Conservation (phyloP, 1,284 basidiomycete genomes). For the Puccinia hordei region DNA sequence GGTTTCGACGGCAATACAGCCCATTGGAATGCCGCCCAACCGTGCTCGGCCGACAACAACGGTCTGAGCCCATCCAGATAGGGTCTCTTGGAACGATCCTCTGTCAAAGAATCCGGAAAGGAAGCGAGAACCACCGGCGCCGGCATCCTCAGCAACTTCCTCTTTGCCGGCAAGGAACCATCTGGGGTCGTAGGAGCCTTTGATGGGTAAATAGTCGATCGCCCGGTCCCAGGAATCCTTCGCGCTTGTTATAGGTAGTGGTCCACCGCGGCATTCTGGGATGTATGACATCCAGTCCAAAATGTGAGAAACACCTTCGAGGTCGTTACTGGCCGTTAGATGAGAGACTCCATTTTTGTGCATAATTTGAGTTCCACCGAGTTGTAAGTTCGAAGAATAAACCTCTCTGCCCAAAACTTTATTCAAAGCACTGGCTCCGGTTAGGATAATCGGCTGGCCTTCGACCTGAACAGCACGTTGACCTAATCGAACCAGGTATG, state of each 20-base stretch:
- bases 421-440: constrained; percentile 94
- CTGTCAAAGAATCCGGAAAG: constrained; percentile 93
- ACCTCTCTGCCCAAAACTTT: constrained; percentile 99
- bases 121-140: constrained; percentile 66
- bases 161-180: constrained; percentile 94
- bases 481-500: constrained; percentile 96
- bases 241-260: constrained; percentile 73
- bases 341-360: constrained; percentile 99
- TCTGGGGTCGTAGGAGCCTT: constrained; percentile 92
- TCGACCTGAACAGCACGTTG: constrained; percentile 98
- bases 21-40: constrained; percentile 93
- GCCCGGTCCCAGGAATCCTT: constrained; percentile 87
- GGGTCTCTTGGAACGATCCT: constrained; percentile 91
- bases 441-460: constrained; percentile 98
- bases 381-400: constrained; percentile 97
- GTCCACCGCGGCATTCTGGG: constrained; percentile 74
- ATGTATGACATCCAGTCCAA: constrained; percentile 94
- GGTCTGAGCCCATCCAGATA: constrained; percentile 97
- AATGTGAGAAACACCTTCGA: constrained; percentile 89
- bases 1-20: constrained; percentile 97
- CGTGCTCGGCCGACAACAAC: constrained; percentile 94
- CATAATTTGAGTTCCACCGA: constrained; percentile 97
- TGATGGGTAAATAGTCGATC: constrained; percentile 86
- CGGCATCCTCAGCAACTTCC: constrained; percentile 69
- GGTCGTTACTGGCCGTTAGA: constrained; percentile 86